A percentile compares a stretch with the other conserved stretches of the same genome.
These are phyloP conservation scores for Naganishia sp. DNA, from an alignment of 1,284 basidiomycete genomes.

Conservation along the genomic window DNA sequence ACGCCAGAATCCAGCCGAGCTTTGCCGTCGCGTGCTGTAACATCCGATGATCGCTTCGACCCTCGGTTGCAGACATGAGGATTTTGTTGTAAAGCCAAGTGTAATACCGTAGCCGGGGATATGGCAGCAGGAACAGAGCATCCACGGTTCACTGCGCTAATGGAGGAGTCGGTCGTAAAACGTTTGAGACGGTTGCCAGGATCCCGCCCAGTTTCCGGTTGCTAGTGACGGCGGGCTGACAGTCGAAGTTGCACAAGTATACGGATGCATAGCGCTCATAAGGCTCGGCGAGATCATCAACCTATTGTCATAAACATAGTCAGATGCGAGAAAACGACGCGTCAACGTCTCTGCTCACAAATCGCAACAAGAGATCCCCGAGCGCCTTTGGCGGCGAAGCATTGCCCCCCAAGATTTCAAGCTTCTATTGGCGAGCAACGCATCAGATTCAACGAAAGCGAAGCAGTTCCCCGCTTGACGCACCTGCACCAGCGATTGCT, in stretches of 20 bases:
- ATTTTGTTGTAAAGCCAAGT: slow-evolving; percentile 85
- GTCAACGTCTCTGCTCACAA: slow-evolving; percentile 64
- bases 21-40: slow-evolving; percentile 65
- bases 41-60: slow-evolving; percentile 81
- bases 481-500: slow-evolving; percentile 79
- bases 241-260: slow-evolving; percentile 77
- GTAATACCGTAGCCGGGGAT: slow-evolving; percentile 84
- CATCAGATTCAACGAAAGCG: not conserved
- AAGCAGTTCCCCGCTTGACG: slow-evolving; percentile 42
- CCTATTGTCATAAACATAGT: slow-evolving; percentile 57
- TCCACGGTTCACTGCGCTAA: slow-evolving; percentile 75
- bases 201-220: slow-evolving; percentile 72
- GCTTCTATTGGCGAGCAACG: slow-evolving; percentile 62
- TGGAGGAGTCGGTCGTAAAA: slow-evolving; percentile 41
- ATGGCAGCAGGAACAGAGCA: slow-evolving; percentile 81
- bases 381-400: slow-evolving; percentile 92
- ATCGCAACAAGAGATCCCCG: slow-evolving; percentile 94
- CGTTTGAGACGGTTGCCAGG: slow-evolving; percentile 51
- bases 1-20: slow-evolving; percentile 71
- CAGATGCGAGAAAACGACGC: not conserved
- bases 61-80: slow-evolving; percentile 82
- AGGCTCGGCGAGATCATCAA: slow-evolving; percentile 82
- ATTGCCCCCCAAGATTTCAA: slow-evolving; percentile 90
- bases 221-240: slow-evolving; percentile 72
- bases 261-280: slow-evolving; percentile 79